A percentile compares a stretch with the other conserved stretches of the same genome.
Conservation (phyloP, 2,329 filamentous ascomycete species). For the Aureobasidium sp. region DNA sequence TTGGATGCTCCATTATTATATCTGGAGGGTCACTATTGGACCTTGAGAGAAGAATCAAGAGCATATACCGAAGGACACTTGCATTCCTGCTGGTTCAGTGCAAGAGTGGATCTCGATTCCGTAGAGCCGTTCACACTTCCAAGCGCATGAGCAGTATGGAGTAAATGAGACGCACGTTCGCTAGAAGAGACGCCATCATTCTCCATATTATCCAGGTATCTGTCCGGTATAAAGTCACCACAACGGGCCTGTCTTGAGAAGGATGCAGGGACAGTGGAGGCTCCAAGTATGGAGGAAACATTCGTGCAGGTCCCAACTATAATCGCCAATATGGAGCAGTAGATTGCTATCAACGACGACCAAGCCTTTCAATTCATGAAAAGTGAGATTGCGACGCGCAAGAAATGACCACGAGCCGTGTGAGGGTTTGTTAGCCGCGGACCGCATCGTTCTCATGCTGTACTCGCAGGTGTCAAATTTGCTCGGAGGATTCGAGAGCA, state of each 20-base stretch:
- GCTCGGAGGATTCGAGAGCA: conserved; percentile 10
- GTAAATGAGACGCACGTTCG: neutral
- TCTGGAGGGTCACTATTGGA: neutral
- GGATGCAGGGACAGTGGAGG: neutral
- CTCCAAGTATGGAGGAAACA: neutral
- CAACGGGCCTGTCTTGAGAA: neutral
- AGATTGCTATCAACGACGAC: neutral
- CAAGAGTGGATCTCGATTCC: neutral
- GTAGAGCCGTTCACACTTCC: neutral
- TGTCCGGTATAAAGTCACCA: neutral
- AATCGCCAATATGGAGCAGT: neutral
- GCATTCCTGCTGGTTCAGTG: neutral
- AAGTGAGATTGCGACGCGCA: neutral
- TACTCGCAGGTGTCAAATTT: conserved; percentile 5
- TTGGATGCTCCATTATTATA: neutral
- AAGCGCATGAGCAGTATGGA: neutral
- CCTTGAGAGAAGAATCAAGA: neutral
- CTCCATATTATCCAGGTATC: neutral
- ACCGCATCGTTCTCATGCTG: neutral
- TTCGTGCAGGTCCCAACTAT: conserved; percentile 2
- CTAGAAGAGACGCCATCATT: neutral
- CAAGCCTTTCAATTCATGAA: neutral
- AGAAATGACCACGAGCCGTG: neutral
- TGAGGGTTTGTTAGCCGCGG: neutral
- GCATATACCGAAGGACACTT: neutral